Percentiles rank a stretch among this genome's conserved stretches.
These are phyloP conservation scores for Huntiella decipiens DNA, from an alignment of 2,329 filamentous ascomycete species.

Conservation along the genomic window DNA sequence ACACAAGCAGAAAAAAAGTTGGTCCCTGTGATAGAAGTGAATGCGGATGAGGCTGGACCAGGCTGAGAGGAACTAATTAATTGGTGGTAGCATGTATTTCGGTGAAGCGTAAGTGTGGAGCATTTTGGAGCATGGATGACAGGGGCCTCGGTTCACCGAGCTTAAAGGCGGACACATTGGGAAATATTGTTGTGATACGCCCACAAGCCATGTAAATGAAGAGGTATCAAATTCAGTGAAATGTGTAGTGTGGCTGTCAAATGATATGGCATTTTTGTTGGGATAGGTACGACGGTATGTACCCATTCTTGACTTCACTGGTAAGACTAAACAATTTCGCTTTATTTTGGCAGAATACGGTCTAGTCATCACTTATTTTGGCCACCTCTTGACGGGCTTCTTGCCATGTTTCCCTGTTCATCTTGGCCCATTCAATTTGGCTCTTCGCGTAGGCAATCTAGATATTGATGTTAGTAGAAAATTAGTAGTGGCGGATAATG, in stretches of 20 bases:
- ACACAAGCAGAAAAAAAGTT: not conserved
- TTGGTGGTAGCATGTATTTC: not conserved
- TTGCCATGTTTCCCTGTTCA: constrained; percentile 78
- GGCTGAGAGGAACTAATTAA: constrained; percentile 3
- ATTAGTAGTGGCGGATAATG: not conserved
- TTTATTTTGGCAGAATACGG: not conserved
- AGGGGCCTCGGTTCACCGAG: too few species aligned
- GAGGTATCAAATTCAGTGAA: too few species aligned
- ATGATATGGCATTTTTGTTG: too few species aligned
- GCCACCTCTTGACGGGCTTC: constrained; percentile 73
- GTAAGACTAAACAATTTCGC: not conserved
- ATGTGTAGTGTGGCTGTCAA: too few species aligned
- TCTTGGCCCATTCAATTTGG: constrained; percentile 86
- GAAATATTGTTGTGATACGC: too few species aligned
- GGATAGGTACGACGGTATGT: too few species aligned
- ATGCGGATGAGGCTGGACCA: constrained; percentile 4
- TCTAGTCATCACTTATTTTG: constrained; percentile 54
- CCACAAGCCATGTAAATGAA: too few species aligned
- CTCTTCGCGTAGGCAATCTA: constrained; percentile 83
- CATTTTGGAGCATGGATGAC: too few species aligned
- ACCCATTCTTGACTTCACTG: too few species aligned
- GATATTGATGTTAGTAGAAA: constrained; percentile 14
- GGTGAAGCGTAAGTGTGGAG: not conserved
- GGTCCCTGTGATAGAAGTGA: not conserved
- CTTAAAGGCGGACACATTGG: too few species aligned